Conservation (phyloP, 148 eudicot genomes). For the Amaranthus palmeri region DNA sequence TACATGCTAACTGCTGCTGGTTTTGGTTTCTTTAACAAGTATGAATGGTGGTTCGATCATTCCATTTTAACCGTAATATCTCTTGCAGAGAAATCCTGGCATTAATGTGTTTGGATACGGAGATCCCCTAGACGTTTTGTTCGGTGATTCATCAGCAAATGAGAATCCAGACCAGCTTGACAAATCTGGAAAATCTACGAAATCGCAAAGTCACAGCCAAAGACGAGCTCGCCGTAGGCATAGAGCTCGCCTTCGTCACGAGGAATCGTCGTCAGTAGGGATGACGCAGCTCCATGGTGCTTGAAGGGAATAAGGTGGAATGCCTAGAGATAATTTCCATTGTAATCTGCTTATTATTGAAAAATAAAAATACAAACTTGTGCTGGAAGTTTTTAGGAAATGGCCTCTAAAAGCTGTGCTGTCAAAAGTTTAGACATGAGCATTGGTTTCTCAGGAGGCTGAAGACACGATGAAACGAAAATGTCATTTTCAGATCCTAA, state of each 20-base stretch:
- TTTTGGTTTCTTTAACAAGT: too few relatives aligned
- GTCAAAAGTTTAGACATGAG: too few relatives aligned
- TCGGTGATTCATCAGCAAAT: constrained; percentile 22
- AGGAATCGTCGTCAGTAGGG: constrained; percentile 16
- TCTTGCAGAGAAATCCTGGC: constrained; percentile 24
- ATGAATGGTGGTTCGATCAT: not conserved
- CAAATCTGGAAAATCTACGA: constrained; percentile 15
- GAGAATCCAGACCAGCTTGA: constrained; percentile 21
- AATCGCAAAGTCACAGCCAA: constrained; percentile 26
- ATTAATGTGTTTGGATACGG: constrained; percentile 21
- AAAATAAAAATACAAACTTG: too few relatives aligned
- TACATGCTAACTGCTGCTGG: too few relatives aligned
- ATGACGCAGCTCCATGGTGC: not conserved
- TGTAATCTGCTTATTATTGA: too few relatives aligned
- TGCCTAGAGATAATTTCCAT: too few relatives aligned
- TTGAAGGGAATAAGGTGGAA: not conserved
- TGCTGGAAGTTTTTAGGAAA: too few relatives aligned
- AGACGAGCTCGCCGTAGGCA: constrained; percentile 33
- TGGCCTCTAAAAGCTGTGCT: too few relatives aligned
- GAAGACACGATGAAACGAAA: too few relatives aligned
- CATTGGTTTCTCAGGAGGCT: too few relatives aligned
- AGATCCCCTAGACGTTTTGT: constrained; percentile 34
- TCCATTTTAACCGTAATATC: not conserved
- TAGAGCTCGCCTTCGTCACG: constrained; percentile 28
- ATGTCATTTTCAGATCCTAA: too few relatives aligned